These are phyloP conservation scores for Ambrosia artemisiifolia DNA, from an alignment of 129 eudicot genomes.

Conservation along the genomic window DNA sequence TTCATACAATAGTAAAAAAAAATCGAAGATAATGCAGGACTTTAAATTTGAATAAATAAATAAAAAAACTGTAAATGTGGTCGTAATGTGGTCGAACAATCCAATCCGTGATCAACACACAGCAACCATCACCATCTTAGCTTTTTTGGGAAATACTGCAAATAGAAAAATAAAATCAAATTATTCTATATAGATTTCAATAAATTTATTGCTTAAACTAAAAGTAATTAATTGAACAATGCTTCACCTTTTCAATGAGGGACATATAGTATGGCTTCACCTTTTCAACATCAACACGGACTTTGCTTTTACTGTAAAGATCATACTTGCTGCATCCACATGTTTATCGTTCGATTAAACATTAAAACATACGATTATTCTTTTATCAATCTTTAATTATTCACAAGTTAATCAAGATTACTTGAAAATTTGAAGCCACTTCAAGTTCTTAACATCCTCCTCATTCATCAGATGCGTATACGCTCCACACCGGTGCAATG, in stretches of 20 bases:
- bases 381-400: background rate
- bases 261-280: slow-evolving; percentile 86
- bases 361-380: background rate
- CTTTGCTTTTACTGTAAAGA: slow-evolving; percentile 89
- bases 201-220: background rate
- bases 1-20: background rate
- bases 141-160: slow-evolving; percentile 60
- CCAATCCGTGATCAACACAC: background rate
- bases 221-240: background rate
- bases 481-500: slow-evolving; percentile 59
- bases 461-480: slow-evolving; percentile 64
- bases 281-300: slow-evolving; percentile 63
- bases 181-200: too few species aligned
- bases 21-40: background rate
- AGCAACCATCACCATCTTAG: slow-evolving; percentile 49
- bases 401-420: slow-evolving; percentile 10
- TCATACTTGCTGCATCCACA: slow-evolving; percentile 67
- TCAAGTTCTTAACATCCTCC: slow-evolving; percentile 60
- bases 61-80: background rate
- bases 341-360: background rate
- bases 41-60: background rate
- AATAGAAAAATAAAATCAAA: background rate
- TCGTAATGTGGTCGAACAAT: background rate
- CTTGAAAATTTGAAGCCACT: slow-evolving; percentile 73
- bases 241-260: slow-evolving; percentile 68